These are phyloP conservation scores for Ophiostoma perfectum DNA, from an alignment of 2,329 filamentous ascomycete species.

Conservation along the genomic window DNA sequence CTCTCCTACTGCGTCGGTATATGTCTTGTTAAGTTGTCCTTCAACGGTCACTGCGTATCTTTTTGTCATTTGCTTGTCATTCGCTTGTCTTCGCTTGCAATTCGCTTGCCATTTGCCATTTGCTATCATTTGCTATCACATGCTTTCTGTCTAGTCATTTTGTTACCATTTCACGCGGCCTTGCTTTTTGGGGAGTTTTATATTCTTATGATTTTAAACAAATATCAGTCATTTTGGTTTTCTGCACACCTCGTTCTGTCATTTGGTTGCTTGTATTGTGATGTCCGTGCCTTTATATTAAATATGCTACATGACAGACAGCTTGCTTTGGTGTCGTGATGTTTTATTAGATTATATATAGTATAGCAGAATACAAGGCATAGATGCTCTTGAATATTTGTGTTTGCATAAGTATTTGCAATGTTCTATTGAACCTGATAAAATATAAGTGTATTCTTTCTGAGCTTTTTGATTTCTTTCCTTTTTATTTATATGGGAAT, in stretches of 20 bases:
- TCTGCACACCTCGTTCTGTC: neutral
- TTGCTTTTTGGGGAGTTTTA: conserved; percentile 5
- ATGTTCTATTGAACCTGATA: too few species aligned
- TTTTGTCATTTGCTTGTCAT: neutral
- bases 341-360: too few species aligned
- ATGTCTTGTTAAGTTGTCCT: neutral
- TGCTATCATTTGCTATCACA: conserved; percentile 11
- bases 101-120: neutral
- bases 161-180: conserved; percentile 13
- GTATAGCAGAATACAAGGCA: too few species aligned
- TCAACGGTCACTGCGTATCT: neutral
- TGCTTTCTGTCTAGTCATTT: conserved; percentile 11
- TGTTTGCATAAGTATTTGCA: too few species aligned
- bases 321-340: too few species aligned
- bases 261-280: neutral
- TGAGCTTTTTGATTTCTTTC: too few species aligned
- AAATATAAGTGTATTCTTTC: too few species aligned
- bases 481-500: too few species aligned
- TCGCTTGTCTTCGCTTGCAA: neutral
- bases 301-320: too few species aligned
- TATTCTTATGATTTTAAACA: conserved; percentile 3
- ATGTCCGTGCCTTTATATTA: neutral
- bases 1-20: too few species aligned
- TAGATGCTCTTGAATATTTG: too few species aligned
- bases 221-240: conserved; percentile 14